phyloP scores from a whole-genome alignment of 1,284 basidiomycete species.

The Austroboletus sp. region DNA sequence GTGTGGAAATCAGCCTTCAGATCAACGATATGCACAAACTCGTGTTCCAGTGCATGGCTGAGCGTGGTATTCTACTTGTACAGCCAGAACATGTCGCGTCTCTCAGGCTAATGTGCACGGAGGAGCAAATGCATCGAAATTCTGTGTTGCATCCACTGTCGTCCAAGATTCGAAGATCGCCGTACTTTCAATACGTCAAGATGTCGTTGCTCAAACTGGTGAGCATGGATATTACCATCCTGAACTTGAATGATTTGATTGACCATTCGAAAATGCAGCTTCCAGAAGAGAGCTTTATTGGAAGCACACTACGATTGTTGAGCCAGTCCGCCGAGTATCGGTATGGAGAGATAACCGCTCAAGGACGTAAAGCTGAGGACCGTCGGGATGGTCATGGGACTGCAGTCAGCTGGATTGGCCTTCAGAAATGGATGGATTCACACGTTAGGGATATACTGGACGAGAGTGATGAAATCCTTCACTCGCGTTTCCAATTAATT shows the following conservation, averaged over 20 bases:
- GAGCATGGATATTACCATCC: not conserved
- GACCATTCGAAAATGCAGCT: not conserved
- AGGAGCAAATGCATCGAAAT: slow-evolving; percentile 19
- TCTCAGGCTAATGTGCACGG: too few species aligned
- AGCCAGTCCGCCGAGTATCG: not conserved
- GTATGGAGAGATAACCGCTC: not conserved
- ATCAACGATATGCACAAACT: slow-evolving; percentile 11
- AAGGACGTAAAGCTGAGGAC: not conserved
- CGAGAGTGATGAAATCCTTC: slow-evolving; percentile 47
- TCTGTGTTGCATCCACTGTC: not conserved
- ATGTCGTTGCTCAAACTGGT: not conserved
- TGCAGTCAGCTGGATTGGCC: slow-evolving; percentile 10
- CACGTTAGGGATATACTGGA: slow-evolving; percentile 42
- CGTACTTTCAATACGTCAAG: not conserved
- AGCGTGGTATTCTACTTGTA: slow-evolving; percentile 38
- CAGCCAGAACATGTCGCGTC: slow-evolving; percentile 51
- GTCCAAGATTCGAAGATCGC: not conserved
- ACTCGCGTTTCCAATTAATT: slow-evolving; percentile 42
- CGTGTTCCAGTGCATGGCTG: slow-evolving; percentile 33
- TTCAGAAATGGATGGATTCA: slow-evolving; percentile 33
- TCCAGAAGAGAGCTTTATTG: not conserved
- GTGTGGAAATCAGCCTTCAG: not conserved
- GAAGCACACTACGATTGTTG: not conserved
- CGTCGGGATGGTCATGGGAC: not conserved
- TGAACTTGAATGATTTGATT: not conserved